Percentiles rank a stretch among this genome's conserved stretches.
These are phyloP conservation scores for Prillingera fragicola DNA, from an alignment of 1,284 basidiomycete species.

Conservation along the genomic window DNA sequence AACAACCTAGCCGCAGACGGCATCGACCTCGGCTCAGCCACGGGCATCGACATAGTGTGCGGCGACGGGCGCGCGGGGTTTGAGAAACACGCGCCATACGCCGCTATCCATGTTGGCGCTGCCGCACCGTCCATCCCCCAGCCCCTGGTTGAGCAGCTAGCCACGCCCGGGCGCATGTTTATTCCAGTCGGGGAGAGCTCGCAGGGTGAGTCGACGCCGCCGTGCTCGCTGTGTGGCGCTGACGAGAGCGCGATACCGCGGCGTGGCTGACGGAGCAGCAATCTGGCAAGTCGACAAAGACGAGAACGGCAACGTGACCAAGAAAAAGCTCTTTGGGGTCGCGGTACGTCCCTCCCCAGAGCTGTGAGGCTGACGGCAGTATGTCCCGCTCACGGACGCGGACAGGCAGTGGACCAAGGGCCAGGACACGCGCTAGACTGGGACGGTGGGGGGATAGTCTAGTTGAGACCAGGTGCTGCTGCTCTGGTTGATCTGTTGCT, in stretches of 20 bases:
- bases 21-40: conserved; percentile 13
- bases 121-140: conserved; percentile 74
- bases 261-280: conserved; percentile 48
- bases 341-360: conserved; percentile 53
- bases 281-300: conserved; percentile 80
- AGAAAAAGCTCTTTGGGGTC: conserved; percentile 72
- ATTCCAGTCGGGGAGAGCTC: conserved; percentile 70
- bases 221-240: too few species aligned
- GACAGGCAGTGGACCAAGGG: conserved; percentile 42
- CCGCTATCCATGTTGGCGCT: conserved; percentile 92
- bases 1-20: conserved; percentile 68
- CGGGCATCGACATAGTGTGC: conserved; percentile 51
- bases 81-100: conserved; percentile 60
- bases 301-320: conserved; percentile 60
- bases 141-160: conserved; percentile 72
- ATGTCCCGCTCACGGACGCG: conserved; percentile 51
- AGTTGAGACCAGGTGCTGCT: too few species aligned
- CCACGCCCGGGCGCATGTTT: conserved; percentile 82
- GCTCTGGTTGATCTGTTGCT: too few species aligned
- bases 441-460: too few species aligned
- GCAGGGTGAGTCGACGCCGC: conserved; percentile 45
- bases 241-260: not conserved
- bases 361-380: conserved; percentile 26
- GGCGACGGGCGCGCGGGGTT: conserved; percentile 78
- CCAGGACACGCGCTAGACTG: too few species aligned